These are phyloP conservation scores for Teratosphaeria zuluensis DNA, from an alignment of 2,329 filamentous ascomycete species.

Conservation along the genomic window DNA sequence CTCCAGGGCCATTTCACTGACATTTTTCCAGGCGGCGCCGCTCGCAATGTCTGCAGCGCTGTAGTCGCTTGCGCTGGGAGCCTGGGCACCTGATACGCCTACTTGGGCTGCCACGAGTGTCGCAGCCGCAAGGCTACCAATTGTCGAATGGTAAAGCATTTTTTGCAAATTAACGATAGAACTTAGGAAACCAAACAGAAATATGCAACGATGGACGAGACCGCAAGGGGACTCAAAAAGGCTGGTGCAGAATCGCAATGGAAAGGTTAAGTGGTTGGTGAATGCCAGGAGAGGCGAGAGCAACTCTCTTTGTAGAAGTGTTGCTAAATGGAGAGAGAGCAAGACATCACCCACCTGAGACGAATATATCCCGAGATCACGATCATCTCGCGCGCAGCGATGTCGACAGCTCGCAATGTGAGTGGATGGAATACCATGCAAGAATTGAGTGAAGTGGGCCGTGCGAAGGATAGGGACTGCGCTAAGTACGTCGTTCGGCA, in stretches of 20 bases:
- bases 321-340: neutral
- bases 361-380: neutral
- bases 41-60: slow-evolving; percentile 16
- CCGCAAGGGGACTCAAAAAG: neutral
- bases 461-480: neutral
- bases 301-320: neutral
- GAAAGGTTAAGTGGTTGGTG: neutral
- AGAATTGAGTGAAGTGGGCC: neutral
- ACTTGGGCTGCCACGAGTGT: slow-evolving; percentile 8
- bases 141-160: neutral
- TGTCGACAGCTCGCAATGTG: neutral
- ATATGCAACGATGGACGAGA: neutral
- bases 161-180: neutral
- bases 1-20: slow-evolving; percentile 18
- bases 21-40: slow-evolving; percentile 21
- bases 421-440: neutral
- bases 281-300: neutral
- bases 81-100: slow-evolving; percentile 11
- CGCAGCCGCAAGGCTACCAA: slow-evolving; percentile 2
- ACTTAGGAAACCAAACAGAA: neutral
- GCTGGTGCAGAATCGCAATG: neutral
- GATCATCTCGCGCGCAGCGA: neutral
- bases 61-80: slow-evolving; percentile 16
- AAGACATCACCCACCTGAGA: neutral
- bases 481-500: neutral